Evolutionary conservation across 768 basidiomycete genomes (phyloP), one percentile per base, ranked within the genome.

Genomic region (Hericium coralloides): DNA sequence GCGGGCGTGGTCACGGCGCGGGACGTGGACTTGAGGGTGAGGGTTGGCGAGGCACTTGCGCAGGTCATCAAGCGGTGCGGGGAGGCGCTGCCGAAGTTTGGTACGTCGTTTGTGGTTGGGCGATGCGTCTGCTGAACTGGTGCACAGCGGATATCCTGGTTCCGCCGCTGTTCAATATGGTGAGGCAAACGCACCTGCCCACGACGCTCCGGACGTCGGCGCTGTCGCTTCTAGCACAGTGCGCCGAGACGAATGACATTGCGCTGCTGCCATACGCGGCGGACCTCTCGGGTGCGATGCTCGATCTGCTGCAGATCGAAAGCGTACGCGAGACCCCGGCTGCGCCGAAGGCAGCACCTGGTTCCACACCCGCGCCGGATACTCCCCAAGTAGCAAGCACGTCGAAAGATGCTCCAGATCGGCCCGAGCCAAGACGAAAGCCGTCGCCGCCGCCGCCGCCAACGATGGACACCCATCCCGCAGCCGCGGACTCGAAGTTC

Each of bases 21-120:
- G 38, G 89, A 92, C 58, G 70, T 97, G 38, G 91, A 97, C 65
- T 73, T 77, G 45, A 76, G 85, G 37, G 76, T 88, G 10, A 76
- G 94, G 23, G 73, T 95, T 9, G 95, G 92, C 1, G 95, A 98
- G 69, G 92, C 92, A 0, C 70, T 98, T 15, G 82, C 80, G 12
- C 81, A 85, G 59, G 84, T 93, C 3, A 83, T 97, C 39, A 77
- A 82, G 59, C 74, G 84, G 49, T 84, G 84, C 52, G 93, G 89
- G 15, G 79, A 80, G 18, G 76, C 86, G 0, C 72, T 97, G 39
- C 75, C 82, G 7, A 66, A 75, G 10, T 85, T 92, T 65, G 80
- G 95, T 94, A 22, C 22, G 12, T 49, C 53, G 74, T 31, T 31
- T 31, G 31, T 31, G 31, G 31, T 31, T 31, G 31, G 31, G 31